Evolutionary conservation across 352 stramenopile species (phyloP).

Genomic region (Phytophthora crassamura): DNA sequence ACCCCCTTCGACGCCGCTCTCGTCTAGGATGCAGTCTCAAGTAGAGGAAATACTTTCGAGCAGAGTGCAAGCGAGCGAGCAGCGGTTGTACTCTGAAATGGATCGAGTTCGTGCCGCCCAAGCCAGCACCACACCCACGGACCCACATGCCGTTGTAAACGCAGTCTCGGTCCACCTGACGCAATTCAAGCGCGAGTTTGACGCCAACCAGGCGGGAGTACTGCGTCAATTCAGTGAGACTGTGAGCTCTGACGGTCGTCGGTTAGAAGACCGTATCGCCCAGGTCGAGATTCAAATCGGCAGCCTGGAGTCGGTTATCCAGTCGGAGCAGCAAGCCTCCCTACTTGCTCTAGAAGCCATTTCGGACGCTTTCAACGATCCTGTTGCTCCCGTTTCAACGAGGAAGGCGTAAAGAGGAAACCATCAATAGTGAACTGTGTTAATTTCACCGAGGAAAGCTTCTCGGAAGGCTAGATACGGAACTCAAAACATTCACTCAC

Average conservation of each 20-base stretch:
- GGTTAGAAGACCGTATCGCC: conserved; percentile 62
- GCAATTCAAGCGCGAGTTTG: conserved; percentile 71
- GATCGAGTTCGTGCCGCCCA: conserved; percentile 35
- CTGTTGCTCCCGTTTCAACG: conserved; percentile 5
- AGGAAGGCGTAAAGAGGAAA: conserved; percentile 4
- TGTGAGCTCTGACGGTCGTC: conserved; percentile 51
- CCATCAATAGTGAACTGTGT: neutral
- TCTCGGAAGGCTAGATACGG: too few relatives aligned
- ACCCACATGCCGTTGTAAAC: conserved; percentile 56
- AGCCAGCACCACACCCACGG: conserved; percentile 10
- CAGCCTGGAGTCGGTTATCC: conserved; percentile 60
- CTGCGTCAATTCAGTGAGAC: conserved; percentile 62
- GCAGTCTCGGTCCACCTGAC: conserved; percentile 62
- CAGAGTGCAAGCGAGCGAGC: conserved; percentile 44
- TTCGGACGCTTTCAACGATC: conserved; percentile 62
- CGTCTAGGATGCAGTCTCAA: conserved; percentile 55
- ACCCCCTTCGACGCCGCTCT: conserved; percentile 35
- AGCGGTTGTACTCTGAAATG: conserved; percentile 39
- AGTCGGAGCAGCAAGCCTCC: conserved; percentile 75
- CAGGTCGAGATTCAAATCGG: conserved; percentile 61
- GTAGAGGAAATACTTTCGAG: conserved; percentile 53
- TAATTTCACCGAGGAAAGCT: too few relatives aligned
- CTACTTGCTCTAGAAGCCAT: conserved; percentile 74
- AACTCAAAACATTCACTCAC: neutral
- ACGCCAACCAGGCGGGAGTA: conserved; percentile 52